Evolutionary conservation across 495 filamentous ascomycete species (phyloP).

Genomic region (Lophiostoma macrostomum): DNA sequence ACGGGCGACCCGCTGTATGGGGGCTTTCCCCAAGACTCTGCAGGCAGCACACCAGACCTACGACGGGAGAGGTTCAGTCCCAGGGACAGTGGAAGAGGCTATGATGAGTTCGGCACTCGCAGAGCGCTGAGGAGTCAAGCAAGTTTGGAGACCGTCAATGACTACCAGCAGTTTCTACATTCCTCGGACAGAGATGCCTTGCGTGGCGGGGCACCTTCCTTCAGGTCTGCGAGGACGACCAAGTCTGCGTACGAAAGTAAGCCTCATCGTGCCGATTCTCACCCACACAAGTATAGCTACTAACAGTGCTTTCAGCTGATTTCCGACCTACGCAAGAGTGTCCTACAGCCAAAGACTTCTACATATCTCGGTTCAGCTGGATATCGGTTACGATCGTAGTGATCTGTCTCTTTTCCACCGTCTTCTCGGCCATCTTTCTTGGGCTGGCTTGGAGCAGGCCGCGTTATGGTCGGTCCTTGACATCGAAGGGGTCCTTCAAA

Average conservation of each 20-base stretch:
- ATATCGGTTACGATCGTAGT: slow-evolving; percentile 55
- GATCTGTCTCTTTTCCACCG: slow-evolving; percentile 63
- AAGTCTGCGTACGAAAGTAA: slow-evolving; percentile 30
- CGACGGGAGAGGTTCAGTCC: slow-evolving; percentile 27
- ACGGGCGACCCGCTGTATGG: slow-evolving; percentile 26
- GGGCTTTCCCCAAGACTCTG: slow-evolving; percentile 17
- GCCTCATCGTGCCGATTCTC: background rate
- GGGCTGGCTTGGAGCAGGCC: slow-evolving; percentile 57
- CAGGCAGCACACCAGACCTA: slow-evolving; percentile 27
- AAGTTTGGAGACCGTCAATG: background rate
- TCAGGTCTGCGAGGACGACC: no score
- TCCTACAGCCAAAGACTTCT: slow-evolving; percentile 36
- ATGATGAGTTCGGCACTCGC: slow-evolving; percentile 19
- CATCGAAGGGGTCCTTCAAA: slow-evolving; percentile 46
- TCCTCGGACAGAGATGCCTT: slow-evolving; percentile 19
- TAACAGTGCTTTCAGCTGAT: slow-evolving; percentile 7
- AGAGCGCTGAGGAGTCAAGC: slow-evolving; percentile 7
- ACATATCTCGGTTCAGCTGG: slow-evolving; percentile 50
- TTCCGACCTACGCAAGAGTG: slow-evolving; percentile 33
- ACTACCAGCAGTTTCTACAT: slow-evolving; percentile 22
- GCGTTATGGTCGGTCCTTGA: slow-evolving; percentile 55
- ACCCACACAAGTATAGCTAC: no score
- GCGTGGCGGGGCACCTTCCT: slow-evolving; percentile 16
- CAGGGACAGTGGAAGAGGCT: slow-evolving; percentile 8
- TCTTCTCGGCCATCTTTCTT: slow-evolving; percentile 64